Percentiles rank a stretch among this genome's conserved stretches.
Conservation (phyloP, 1,284 basidiomycete genomes). For the Melampsora larici-populina region DNA sequence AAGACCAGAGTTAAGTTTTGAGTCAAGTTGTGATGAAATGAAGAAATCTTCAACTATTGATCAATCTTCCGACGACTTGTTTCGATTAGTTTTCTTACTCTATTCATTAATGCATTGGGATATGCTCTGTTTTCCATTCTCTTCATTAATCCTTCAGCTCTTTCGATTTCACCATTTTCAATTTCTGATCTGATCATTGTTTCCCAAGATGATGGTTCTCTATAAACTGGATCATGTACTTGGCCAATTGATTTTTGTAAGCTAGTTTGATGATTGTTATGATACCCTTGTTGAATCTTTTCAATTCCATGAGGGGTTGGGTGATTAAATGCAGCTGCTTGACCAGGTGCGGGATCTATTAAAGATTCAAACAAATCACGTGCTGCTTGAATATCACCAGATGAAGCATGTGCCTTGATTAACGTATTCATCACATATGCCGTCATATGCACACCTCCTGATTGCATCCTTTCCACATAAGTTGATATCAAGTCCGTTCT, state of each 20-base stretch:
- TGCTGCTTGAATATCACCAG: constrained; percentile 68
- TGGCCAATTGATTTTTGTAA: constrained; percentile 50
- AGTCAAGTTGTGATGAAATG: too few species aligned
- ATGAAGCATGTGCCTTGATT: constrained; percentile 80
- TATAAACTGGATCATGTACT: constrained; percentile 67
- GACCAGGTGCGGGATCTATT: constrained; percentile 63
- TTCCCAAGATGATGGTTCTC: constrained; percentile 68
- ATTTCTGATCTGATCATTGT: constrained; percentile 88
- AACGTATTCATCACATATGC: constrained; percentile 93
- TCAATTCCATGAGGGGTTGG: constrained; percentile 16
- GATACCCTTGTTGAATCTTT: background rate
- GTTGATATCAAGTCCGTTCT: constrained; percentile 73
- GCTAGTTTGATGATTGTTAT: constrained; percentile 34
- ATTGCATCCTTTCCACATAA: constrained; percentile 66
- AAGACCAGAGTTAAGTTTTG: too few species aligned
- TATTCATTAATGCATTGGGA: constrained; percentile 53
- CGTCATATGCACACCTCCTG: constrained; percentile 74
- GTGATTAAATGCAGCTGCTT: constrained; percentile 55
- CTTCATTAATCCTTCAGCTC: constrained; percentile 68
- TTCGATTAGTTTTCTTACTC: constrained; percentile 29
- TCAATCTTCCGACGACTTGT: background rate
- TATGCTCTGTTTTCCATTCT: constrained; percentile 67
- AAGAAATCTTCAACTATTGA: background rate
- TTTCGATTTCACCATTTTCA: constrained; percentile 67
- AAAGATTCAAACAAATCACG: constrained; percentile 79